phyloP scores from a whole-genome alignment of 2,329 filamentous ascomycete genomes.

The Xylaria sp. region DNA sequence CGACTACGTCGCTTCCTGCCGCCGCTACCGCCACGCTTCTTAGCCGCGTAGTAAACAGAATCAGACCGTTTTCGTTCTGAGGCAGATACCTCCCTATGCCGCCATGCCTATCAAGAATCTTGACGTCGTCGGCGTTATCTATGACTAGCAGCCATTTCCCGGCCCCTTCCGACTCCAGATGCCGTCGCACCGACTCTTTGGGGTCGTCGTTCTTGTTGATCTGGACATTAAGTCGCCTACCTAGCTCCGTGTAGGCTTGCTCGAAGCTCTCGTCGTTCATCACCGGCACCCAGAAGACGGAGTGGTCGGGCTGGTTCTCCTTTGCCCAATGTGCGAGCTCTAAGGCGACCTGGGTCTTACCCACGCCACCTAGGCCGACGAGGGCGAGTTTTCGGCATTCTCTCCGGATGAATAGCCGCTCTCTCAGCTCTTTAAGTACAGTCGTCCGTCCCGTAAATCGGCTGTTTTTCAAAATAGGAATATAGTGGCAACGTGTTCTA shows the following conservation, averaged over 20 bases:
- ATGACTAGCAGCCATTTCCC: conserved; percentile 49
- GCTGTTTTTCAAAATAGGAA: conserved; percentile 3
- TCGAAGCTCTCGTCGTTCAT: conserved; percentile 46
- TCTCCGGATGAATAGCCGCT: conserved; percentile 4
- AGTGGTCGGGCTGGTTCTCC: conserved; percentile 43
- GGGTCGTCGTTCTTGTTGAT: conserved; percentile 3
- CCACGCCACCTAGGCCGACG: conserved; percentile 47
- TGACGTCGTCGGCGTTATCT: conserved; percentile 49
- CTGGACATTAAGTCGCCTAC: conserved; percentile 22
- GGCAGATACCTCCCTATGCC: conserved; percentile 43
- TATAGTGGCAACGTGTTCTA: not conserved
- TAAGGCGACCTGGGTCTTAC: conserved; percentile 49
- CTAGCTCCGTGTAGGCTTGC: conserved; percentile 46
- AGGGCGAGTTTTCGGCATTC: conserved; percentile 32
- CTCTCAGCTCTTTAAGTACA: not conserved
- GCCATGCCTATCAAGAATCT: conserved; percentile 22
- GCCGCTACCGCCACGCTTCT: conserved; percentile 39
- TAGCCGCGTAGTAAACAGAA: conserved; percentile 48
- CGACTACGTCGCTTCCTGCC: conserved; percentile 37
- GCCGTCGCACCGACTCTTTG: conserved; percentile 23
- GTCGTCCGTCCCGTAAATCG: conserved; percentile 16
- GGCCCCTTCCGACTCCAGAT: conserved; percentile 36
- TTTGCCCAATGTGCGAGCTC: conserved; percentile 48
- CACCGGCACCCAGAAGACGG: conserved; percentile 52
- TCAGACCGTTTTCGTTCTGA: conserved; percentile 38